A percentile compares a stretch with the other conserved stretches of the same genome.
phyloP scores from a whole-genome alignment of 208 protist species.

The Leishmania amazonensis region DNA sequence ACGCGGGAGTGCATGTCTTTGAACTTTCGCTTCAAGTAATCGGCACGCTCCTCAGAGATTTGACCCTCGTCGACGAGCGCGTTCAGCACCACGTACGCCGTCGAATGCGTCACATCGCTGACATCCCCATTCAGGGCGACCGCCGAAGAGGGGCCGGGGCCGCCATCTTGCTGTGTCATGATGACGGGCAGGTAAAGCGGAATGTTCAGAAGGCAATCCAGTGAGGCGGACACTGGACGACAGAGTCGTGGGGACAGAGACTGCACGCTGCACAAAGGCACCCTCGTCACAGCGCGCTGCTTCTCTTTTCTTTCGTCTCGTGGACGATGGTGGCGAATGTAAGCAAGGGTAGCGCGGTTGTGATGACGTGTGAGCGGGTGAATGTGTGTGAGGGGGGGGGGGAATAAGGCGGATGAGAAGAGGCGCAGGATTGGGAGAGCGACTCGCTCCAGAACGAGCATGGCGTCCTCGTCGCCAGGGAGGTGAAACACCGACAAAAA shows the following conservation, averaged over 20 bases:
- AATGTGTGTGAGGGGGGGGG: neutral
- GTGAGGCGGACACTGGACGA: neutral
- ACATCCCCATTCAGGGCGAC: conserved; percentile 52
- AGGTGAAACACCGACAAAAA: too few species aligned
- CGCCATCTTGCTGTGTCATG: conserved; percentile 13
- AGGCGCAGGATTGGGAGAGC: neutral
- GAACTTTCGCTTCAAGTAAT: conserved; percentile 88
- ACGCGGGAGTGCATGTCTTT: conserved; percentile 87
- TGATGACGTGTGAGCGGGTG: neutral
- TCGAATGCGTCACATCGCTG: conserved; percentile 89
- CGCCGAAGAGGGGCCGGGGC: conserved; percentile 14
- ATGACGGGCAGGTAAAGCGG: neutral
- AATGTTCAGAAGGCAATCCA: neutral
- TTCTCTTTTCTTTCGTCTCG: neutral
- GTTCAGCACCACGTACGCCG: conserved; percentile 77
- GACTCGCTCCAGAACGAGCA: neutral
- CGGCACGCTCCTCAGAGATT: conserved; percentile 81
- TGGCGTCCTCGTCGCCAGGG: neutral
- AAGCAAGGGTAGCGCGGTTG: neutral
- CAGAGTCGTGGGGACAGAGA: neutral
- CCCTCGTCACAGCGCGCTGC: neutral
- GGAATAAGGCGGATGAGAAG: neutral
- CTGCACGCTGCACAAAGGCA: neutral
- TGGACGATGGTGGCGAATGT: neutral
- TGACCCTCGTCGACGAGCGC: conserved; percentile 89